A percentile compares a stretch with the other conserved stretches of the same genome.
Evolutionary conservation across 768 basidiomycete species (phyloP).

Genomic region (Rhodotorula babjevae): DNA sequence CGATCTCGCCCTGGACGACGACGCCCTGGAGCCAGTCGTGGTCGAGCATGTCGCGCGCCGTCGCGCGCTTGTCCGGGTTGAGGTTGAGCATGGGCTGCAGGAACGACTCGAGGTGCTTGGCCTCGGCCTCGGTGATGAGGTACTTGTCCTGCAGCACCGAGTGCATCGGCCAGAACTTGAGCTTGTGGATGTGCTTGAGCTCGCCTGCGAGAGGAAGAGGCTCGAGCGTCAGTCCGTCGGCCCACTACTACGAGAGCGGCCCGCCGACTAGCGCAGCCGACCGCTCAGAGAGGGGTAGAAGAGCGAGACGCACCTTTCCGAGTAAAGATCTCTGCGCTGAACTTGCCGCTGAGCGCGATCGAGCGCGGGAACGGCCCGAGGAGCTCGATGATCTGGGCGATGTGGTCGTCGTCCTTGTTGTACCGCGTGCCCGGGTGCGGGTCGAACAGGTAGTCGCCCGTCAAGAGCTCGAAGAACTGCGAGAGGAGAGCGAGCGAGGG

Average conservation of each 20-base stretch:
- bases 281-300: constrained; percentile 2
- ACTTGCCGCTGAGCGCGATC: constrained; percentile 84
- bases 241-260: no score
- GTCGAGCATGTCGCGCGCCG: constrained; percentile 75
- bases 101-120: constrained; percentile 74
- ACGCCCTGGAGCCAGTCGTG: constrained; percentile 80
- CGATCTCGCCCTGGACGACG: constrained; percentile 53
- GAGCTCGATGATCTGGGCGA: constrained; percentile 95
- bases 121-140: constrained; percentile 76
- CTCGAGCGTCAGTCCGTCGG: not conserved
- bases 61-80: constrained; percentile 80
- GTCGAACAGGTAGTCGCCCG: constrained; percentile 97
- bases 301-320: constrained; percentile 70
- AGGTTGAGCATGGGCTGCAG: constrained; percentile 83
- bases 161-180: constrained; percentile 83
- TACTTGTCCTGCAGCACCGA: constrained; percentile 74
- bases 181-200: constrained; percentile 86
- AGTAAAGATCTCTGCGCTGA: constrained; percentile 90
- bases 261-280: no score
- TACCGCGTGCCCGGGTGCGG: constrained; percentile 91
- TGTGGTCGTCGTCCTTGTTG: constrained; percentile 91
- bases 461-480: constrained; percentile 81
- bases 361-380: constrained; percentile 81
- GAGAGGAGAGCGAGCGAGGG: no score
- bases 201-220: constrained; percentile 55